Base-by-base conservation (phyloP, 768 basidiomycete genomes). In the Erythrobasidium yunnanense region DNA sequence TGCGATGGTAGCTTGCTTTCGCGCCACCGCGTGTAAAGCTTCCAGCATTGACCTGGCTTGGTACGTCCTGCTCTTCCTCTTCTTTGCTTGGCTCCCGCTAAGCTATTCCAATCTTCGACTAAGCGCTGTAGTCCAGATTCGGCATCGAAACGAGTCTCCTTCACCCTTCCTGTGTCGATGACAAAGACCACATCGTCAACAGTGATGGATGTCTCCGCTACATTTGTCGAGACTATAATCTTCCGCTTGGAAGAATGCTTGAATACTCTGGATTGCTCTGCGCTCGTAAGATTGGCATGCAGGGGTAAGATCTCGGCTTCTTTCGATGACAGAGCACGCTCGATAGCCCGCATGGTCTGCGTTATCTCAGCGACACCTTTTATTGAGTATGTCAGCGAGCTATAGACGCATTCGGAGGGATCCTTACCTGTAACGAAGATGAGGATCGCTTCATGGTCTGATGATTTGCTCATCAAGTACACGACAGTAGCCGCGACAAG, bases 141-240 rank as follows among this genome's bases (percentile, higher is more conserved):
- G 0, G 85, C 76, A 71, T 96, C 90, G 72, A 90, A 96, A 17
- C 84, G 82, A 72, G 87, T 83, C 76, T 92, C 88, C 77, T 95
- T 95, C 73, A 90, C 81, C 71, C 86, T 85, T 18, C 83, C 92
- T 0, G 87, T 82, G 73, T 97, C 93, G 47, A 96, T 84, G 30
- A 97, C 92, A 71, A 88, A 91, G 8, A 93, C 88, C 25, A 95
- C 88, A 70, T 93, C 88, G 71, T 91, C 87, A 63, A 95, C 90
- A 32, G 74, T 71, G 29, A 69, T 55, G 73, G 79, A 58, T 65
- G 84, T 88, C 81, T 91, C 89, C 4, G 89, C 89, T 30, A 96
- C 87, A 72, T 95, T 95, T 2, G 92, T 95, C 0, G 90, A 82
- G 0, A 84, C 88, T 47, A 95, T 84, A 29, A 93, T 82, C 75